Conservation (phyloP, 2,329 filamentous ascomycete genomes). For the Xylariaceae sp. region DNA sequence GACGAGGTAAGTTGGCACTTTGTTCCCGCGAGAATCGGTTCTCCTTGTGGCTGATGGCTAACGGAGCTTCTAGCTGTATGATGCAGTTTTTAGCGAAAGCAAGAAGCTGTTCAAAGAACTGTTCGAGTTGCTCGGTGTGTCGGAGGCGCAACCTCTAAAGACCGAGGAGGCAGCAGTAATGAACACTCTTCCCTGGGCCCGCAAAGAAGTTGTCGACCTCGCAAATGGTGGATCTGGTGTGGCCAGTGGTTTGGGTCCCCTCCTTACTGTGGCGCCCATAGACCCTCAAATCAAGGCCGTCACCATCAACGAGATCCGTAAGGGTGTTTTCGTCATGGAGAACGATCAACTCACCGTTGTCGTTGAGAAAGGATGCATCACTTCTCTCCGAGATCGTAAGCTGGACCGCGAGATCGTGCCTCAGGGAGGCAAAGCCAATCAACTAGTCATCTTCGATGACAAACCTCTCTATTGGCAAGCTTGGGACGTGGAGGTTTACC, state of each 20-base stretch:
- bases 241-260: constrained; percentile 54
- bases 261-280: constrained; percentile 47
- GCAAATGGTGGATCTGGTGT: constrained; percentile 52
- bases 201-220: constrained; percentile 69
- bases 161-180: constrained; percentile 60
- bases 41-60: background rate
- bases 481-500: constrained; percentile 97
- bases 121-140: constrained; percentile 64
- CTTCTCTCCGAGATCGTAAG: constrained; percentile 74
- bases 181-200: constrained; percentile 85
- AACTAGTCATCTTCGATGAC: constrained; percentile 93
- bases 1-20: constrained; percentile 57
- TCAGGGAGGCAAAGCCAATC: constrained; percentile 73
- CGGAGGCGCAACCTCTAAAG: constrained; percentile 39
- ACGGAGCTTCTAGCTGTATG: constrained; percentile 61
- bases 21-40: no score
- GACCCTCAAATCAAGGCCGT: constrained; percentile 48
- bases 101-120: constrained; percentile 69
- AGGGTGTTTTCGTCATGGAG: constrained; percentile 71
- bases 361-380: constrained; percentile 74
- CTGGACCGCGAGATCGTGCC: constrained; percentile 76
- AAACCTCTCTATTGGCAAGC: constrained; percentile 97
- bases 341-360: constrained; percentile 75
- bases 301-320: constrained; percentile 47
- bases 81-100: constrained; percentile 74